Conservation (phyloP, 176 grass and related monocot species). For the Canna indica region DNA sequence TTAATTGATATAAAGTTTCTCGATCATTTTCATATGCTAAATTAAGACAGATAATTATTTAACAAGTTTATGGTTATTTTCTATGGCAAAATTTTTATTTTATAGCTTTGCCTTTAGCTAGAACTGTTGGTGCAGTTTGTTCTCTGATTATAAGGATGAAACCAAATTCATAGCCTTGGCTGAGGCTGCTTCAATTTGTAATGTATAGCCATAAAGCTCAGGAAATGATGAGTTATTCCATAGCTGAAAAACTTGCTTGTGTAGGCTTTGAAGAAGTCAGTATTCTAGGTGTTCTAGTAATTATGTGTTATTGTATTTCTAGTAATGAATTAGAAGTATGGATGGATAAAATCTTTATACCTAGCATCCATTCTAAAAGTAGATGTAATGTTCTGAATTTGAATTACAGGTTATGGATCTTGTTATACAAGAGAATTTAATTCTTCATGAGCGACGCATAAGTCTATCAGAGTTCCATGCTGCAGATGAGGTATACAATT, state of each 20-base stretch:
- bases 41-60: too few relatives aligned
- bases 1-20: not conserved
- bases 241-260: not conserved
- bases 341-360: not conserved
- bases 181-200: not conserved
- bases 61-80: not conserved
- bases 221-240: not conserved
- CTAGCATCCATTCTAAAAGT: not conserved
- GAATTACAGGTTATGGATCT: conserved; percentile 92
- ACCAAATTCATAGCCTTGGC: not conserved
- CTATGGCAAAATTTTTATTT: not conserved
- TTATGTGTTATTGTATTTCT: not conserved
- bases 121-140: too few relatives aligned
- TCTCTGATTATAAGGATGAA: too few relatives aligned
- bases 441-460: conserved; percentile 73
- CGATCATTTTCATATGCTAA: not conserved
- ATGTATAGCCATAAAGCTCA: too few relatives aligned
- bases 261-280: not conserved
- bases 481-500: conserved; percentile 74
- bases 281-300: not conserved
- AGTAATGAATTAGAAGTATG: not conserved
- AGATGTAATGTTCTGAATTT: not conserved
- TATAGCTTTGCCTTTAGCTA: not conserved
- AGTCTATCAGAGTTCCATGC: conserved; percentile 98
- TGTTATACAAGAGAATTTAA: conserved; percentile 65